Evolutionary conservation across 2,329 filamentous ascomycete species (phyloP).

Genomic region (Cytospora piceae): DNA sequence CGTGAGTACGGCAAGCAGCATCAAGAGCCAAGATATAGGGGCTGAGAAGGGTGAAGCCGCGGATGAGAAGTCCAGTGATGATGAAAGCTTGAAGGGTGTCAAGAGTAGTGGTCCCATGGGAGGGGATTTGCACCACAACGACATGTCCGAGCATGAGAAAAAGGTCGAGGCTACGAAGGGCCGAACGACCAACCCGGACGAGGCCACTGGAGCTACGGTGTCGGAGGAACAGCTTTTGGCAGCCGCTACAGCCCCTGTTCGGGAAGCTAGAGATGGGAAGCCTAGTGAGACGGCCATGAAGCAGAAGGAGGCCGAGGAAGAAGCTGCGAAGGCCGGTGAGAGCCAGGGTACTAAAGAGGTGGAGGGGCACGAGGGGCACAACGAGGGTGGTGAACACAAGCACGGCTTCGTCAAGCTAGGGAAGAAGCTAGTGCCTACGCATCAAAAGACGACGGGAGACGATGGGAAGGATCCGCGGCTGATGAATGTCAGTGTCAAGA

Average conservation of each 20-base stretch:
- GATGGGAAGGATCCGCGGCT: slow-evolving; percentile 8
- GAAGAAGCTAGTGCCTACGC: slow-evolving; percentile 24
- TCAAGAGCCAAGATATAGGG: slow-evolving; percentile 47
- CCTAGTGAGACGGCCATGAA: slow-evolving; percentile 9
- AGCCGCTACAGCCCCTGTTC: not conserved
- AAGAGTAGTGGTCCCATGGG: slow-evolving; percentile 28
- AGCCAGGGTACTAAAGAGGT: no score
- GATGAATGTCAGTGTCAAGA: slow-evolving; percentile 16
- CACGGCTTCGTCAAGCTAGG: slow-evolving; percentile 21
- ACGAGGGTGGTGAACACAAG: slow-evolving; percentile 1
- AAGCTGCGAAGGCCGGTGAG: not conserved
- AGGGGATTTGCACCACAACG: slow-evolving; percentile 7
- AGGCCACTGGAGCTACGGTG: slow-evolving; percentile 14
- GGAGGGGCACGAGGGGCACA: not conserved
- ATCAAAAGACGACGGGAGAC: not conserved
- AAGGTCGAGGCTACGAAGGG: slow-evolving; percentile 28
- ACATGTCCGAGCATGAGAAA: slow-evolving; percentile 24
- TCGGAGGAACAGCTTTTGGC: slow-evolving; percentile 18
- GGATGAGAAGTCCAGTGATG: slow-evolving; percentile 34
- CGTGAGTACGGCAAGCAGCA: slow-evolving; percentile 74
- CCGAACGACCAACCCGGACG: slow-evolving; percentile 19
- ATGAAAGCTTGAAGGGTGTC: slow-evolving; percentile 33
- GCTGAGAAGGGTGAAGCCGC: slow-evolving; percentile 14
- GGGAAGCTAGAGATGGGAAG: slow-evolving; percentile 8
- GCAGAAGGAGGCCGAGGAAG: slow-evolving; percentile 18